Base-by-base conservation (phyloP, 768 basidiomycete species). In the Coprinopsis cinerea region DNA sequence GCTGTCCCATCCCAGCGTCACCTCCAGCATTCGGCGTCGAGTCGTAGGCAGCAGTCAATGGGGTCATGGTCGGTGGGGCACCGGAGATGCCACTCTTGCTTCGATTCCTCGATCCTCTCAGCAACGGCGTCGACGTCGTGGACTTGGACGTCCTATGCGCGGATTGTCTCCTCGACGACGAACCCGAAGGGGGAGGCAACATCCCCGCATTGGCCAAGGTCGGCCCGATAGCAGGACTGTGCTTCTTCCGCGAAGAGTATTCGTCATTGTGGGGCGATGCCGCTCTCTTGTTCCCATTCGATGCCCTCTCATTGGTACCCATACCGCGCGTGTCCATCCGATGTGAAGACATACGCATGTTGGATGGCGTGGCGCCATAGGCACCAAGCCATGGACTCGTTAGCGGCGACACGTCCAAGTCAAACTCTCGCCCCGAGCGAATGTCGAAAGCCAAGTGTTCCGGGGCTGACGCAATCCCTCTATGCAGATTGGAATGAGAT, bases 311-410 rank as follows among this genome's bases (percentile, higher is more conserved):
- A 9, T 18, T 17, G 30, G n/a, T n/a, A n/a, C n/a, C n/a, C n/a
- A n/a, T n/a, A n/a, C n/a, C n/a, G n/a, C n/a, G n/a, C n/a, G n/a
- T n/a, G n/a, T n/a, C n/a, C n/a, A n/a, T n/a, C n/a, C n/a, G n/a
- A n/a, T n/a, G n/a, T n/a, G 44, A n/a, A 13, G 20, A 34, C 30
- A 32, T 32, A 7, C 30, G 30, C 30, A 32, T 32, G 30, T 32
- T 32, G n/a, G n/a, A n/a, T n/a, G 22, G 28, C 42, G n/a, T 17
- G 52, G 17, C 44, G 52, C 44, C 30, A 45, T 77, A 72, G 3
- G 86, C 77, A 3, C 81, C 84, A 0, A 91, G 73, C 85, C 88
- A 89, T 1, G 88, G 88, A 55, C 87, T 89, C 0, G 86, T 86
- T 18, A 91, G 68, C 0, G 88, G 88, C 1, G 86, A 88, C 42